phyloP scores from a whole-genome alignment of 208 protist genomes.

The Crithidia mellificae region DNA sequence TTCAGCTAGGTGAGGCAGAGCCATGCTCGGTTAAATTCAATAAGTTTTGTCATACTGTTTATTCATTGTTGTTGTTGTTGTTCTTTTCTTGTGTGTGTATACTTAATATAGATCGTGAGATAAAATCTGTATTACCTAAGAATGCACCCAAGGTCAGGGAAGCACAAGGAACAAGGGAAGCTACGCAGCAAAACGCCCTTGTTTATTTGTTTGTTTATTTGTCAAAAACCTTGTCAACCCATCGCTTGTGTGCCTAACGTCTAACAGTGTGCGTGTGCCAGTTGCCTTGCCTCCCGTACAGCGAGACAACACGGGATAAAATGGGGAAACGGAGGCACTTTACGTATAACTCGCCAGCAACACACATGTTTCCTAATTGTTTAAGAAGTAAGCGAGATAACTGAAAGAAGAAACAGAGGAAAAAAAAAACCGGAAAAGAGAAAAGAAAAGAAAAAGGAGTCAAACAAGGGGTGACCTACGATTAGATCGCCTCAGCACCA shows the following conservation, averaged over 20 bases:
- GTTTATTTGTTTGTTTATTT: not conserved
- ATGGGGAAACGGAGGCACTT: not conserved
- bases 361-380: slow-evolving; percentile 25
- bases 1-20: too few relatives aligned
- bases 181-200: not conserved
- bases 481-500: not conserved
- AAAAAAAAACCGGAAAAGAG: slow-evolving; percentile 22
- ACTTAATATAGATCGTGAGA: slow-evolving; percentile 1
- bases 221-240: not conserved
- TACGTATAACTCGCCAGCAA: not conserved
- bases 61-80: not conserved
- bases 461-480: slow-evolving; percentile 3
- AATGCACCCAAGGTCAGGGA: slow-evolving; percentile 1
- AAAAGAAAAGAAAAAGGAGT: not conserved
- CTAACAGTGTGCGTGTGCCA: slow-evolving; percentile 8
- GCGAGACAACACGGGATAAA: slow-evolving; percentile 5
- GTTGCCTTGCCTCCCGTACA: slow-evolving; percentile 2
- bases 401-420: slow-evolving; percentile 10
- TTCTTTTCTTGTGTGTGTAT: slow-evolving; percentile 9
- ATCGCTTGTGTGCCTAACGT: slow-evolving; percentile 9
- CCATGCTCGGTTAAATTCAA: too few relatives aligned
- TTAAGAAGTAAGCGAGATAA: slow-evolving; percentile 24
- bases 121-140: slow-evolving; percentile 14
- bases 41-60: too few relatives aligned
- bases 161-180: not conserved